These are phyloP conservation scores for Perkinsus chesapeaki DNA, from an alignment of 169 alveolate species.

Conservation along the genomic window DNA sequence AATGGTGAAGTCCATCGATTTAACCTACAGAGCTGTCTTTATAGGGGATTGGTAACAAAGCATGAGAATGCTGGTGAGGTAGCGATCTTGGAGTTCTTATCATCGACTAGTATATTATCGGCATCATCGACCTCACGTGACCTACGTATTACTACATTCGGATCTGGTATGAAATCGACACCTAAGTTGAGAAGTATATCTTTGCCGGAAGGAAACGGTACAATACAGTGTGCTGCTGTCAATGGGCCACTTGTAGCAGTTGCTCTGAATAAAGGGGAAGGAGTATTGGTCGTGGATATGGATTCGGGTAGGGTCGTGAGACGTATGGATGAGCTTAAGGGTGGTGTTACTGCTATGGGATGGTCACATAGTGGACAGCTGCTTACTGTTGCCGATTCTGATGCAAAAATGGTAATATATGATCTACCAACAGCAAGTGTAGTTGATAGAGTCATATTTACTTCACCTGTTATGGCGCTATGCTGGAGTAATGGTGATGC, in stretches of 20 bases:
- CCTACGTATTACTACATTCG: neutral
- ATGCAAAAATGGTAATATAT: neutral
- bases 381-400: neutral
- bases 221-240: neutral
- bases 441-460: neutral
- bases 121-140: neutral
- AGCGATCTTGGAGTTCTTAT: neutral
- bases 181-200: neutral
- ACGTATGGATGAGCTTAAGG: neutral
- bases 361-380: neutral
- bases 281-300: neutral
- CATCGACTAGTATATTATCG: neutral
- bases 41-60: constrained; percentile 15
- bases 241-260: neutral
- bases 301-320: neutral
- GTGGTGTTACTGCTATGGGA: neutral
- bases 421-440: neutral
- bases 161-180: neutral
- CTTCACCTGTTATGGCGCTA: neutral
- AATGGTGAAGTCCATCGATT: constrained; percentile 49
- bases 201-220: neutral
- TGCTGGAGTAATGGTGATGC: neutral
- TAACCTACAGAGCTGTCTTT: constrained; percentile 58
- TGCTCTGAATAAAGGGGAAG: neutral
- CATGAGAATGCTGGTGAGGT: neutral